A percentile compares a stretch with the other conserved stretches of the same genome.
These are phyloP conservation scores for Agarophyton chilense DNA, from an alignment of 23 red algal species.

Conservation along the genomic window DNA sequence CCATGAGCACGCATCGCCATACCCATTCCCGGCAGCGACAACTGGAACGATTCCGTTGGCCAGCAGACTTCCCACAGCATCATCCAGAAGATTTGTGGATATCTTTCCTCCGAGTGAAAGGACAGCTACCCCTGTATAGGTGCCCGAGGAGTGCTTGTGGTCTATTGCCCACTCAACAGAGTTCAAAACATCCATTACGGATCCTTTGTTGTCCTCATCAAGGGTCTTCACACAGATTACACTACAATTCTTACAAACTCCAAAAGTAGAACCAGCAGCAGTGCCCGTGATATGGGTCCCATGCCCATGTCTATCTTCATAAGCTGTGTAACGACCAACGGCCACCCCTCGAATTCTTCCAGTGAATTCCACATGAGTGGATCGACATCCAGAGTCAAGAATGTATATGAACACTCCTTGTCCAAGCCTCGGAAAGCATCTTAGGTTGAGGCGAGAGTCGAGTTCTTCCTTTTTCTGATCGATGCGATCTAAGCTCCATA, in stretches of 20 bases:
- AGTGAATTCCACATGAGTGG: constrained; percentile 48
- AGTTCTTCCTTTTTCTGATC: constrained; percentile 6
- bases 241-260: constrained; percentile 60
- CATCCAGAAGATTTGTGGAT: constrained; percentile 38
- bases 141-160: neutral
- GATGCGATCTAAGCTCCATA: constrained; percentile 50
- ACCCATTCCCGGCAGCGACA: constrained; percentile 67
- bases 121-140: constrained; percentile 35
- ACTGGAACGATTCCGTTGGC: constrained; percentile 38
- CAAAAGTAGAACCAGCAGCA: constrained; percentile 39
- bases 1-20: constrained; percentile 54
- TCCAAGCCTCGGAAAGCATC: constrained; percentile 61
- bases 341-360: constrained; percentile 3
- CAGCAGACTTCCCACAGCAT: constrained; percentile 28
- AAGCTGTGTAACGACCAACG: constrained; percentile 26
- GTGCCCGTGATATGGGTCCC: constrained; percentile 64
- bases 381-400: constrained; percentile 63
- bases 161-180: constrained; percentile 39
- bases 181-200: constrained; percentile 47
- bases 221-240: constrained; percentile 58
- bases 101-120: constrained; percentile 47
- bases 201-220: constrained; percentile 33
- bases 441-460: constrained; percentile 27
- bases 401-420: constrained; percentile 48
- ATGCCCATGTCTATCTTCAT: constrained; percentile 53